These are phyloP conservation scores for Mycena latifolia DNA, from an alignment of 768 basidiomycete genomes.

Conservation along the genomic window DNA sequence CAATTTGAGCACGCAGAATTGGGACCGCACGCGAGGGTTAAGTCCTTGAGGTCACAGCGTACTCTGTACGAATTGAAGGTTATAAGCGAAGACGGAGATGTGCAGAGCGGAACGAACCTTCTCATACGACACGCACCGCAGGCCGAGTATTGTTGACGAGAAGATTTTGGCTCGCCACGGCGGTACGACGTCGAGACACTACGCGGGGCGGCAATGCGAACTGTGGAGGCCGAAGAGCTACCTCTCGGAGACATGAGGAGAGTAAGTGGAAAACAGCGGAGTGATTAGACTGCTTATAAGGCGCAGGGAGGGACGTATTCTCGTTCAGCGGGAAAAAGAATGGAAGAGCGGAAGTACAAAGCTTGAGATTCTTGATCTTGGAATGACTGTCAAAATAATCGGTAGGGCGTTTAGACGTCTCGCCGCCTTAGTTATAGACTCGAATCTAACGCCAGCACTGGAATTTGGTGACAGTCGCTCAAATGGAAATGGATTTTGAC, in stretches of 20 bases:
- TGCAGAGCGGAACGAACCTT: slow-evolving; percentile 57
- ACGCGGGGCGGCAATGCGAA: slow-evolving; percentile 48
- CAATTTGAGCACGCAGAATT: slow-evolving; percentile 87
- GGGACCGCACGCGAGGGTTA: slow-evolving; percentile 64
- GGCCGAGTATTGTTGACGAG: slow-evolving; percentile 90
- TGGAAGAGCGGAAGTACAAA: slow-evolving; percentile 27
- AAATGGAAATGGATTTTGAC: too few species aligned
- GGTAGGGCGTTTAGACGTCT: slow-evolving; percentile 3
- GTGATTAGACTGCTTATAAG: slow-evolving; percentile 50
- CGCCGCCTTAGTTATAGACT: slow-evolving; percentile 20
- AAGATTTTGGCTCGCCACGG: slow-evolving; percentile 79
- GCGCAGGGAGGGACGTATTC: slow-evolving; percentile 37
- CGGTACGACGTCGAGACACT: slow-evolving; percentile 57
- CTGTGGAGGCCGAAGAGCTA: slow-evolving; percentile 50
- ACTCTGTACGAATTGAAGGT: slow-evolving; percentile 63
- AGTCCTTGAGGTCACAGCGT: slow-evolving; percentile 93
- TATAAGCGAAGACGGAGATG: slow-evolving; percentile 21
- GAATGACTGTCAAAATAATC: slow-evolving; percentile 27
- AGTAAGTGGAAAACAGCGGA: slow-evolving; percentile 32
- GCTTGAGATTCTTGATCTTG: slow-evolving; percentile 28
- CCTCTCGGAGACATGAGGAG: slow-evolving; percentile 71
- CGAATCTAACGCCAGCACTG: too few species aligned
- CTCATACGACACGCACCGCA: slow-evolving; percentile 95
- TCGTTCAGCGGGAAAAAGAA: slow-evolving; percentile 15
- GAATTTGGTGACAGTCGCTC: too few species aligned